Base-by-base conservation (phyloP, 2,329 filamentous ascomycete species). In the Diplocarpon mali region DNA sequence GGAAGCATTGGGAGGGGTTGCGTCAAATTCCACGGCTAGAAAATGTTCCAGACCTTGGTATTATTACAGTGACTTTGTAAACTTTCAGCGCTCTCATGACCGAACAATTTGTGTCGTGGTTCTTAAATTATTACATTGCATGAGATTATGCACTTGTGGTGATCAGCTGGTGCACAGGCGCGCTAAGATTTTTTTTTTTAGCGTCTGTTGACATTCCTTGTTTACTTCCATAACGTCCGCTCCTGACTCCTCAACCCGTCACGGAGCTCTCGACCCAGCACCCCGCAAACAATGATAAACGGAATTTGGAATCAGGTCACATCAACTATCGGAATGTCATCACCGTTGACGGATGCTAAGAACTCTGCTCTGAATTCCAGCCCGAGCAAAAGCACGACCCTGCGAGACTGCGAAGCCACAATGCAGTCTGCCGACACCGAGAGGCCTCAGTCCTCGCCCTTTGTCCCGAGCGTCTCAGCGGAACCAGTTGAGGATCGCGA, bases 361-460 rank as follows among this genome's bases (percentile, higher is more conserved):
- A 44, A 45, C 24, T 40, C 45, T 31, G 42, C 46, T 27, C 54
- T 58, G 36, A 58, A 58, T 42, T 50, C 52, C 45, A 52, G 43
- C 36, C 40, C 51, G 12, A 45, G 43, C 17, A 44, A 46, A 35
- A 30, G 40, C 35, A 39, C 39, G 17, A 52, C 38, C 37, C 37
- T 49, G 20, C 49, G 47, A 40, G 48, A 55, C 24, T 60, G 55
- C 46, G 55, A 58, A 41, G 53, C 57, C 24, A 53, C 50, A 10
- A 57, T 46, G 41, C 43, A 48, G 35, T 40, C 54, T 31, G 43
- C 48, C 20, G 55, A 57, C 17, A 55, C 46, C 48, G 56, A 60
- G 12, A 53, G 53, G 5, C 51, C 51, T 31, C 57, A 54, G 29
- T 58, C 54, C 46, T 62, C 59, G 8, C 60, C 60, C 12, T 62